phyloP scores from a whole-genome alignment of 257 asterid genomes.

The Solanum sejunctum region DNA sequence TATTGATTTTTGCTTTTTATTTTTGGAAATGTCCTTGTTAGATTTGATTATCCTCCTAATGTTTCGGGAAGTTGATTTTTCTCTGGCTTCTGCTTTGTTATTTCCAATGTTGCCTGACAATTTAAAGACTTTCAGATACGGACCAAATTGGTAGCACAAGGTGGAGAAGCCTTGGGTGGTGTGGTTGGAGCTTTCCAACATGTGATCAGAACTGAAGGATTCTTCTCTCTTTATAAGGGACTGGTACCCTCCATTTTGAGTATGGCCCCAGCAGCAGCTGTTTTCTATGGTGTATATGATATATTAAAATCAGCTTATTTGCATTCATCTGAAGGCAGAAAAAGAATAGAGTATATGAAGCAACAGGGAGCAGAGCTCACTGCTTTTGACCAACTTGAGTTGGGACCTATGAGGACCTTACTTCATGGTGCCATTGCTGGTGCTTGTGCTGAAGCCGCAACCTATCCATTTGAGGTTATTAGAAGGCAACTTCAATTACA shows the following conservation, averaged over 20 bases:
- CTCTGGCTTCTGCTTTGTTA: background rate
- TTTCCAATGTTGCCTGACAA: background rate
- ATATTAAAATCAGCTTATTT: slow-evolving; percentile 74
- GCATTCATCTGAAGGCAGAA: slow-evolving; percentile 76
- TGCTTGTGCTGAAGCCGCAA: slow-evolving; percentile 95
- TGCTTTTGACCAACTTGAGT: slow-evolving; percentile 80
- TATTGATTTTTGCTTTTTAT: background rate
- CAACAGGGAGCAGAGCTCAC: slow-evolving; percentile 51
- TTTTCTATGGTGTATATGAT: slow-evolving; percentile 88
- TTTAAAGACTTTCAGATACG: slow-evolving; percentile 53
- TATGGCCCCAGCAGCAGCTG: slow-evolving; percentile 99
- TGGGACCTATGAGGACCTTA: slow-evolving; percentile 84
- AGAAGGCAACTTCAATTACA: slow-evolving; percentile 93
- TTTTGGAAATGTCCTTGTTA: background rate
- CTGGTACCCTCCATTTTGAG: slow-evolving; percentile 83
- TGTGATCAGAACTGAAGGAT: slow-evolving; percentile 81
- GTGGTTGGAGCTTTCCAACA: slow-evolving; percentile 84
- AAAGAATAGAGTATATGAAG: slow-evolving; percentile 54
- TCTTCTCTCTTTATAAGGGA: slow-evolving; percentile 91
- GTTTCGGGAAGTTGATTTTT: background rate
- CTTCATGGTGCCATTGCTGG: slow-evolving; percentile 94
- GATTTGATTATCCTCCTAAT: background rate
- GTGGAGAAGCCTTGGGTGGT: slow-evolving; percentile 90
- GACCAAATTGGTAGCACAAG: slow-evolving; percentile 89
- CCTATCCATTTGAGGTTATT: slow-evolving; percentile 92